Conservation (phyloP, 192 early-diverging fungal genomes). For the Linnemannia hyalina region DNA sequence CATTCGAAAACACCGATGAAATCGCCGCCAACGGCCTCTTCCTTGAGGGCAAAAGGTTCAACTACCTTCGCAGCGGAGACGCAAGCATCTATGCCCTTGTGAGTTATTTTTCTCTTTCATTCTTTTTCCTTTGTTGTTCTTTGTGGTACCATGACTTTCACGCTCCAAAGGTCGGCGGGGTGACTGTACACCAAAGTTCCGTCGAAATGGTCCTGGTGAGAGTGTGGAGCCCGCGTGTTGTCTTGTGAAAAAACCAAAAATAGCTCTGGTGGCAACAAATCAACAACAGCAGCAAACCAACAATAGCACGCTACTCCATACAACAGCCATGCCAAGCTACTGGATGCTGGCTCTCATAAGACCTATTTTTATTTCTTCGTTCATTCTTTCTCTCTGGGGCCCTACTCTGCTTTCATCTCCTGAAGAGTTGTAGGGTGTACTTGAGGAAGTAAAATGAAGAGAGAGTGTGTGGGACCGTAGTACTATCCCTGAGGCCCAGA, state of each 20-base stretch:
- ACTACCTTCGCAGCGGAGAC: constrained; percentile 76
- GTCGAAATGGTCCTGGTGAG: neutral
- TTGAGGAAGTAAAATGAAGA: neutral
- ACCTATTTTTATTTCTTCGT: neutral
- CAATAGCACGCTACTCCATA: neutral
- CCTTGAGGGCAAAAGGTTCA: constrained; percentile 79
- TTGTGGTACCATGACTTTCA: neutral
- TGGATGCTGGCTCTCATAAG: neutral
- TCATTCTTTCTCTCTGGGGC: neutral
- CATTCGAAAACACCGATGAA: constrained; percentile 71
- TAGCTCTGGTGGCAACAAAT: neutral
- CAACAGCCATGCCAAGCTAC: neutral
- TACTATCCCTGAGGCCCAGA: neutral
- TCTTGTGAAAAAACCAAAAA: neutral
- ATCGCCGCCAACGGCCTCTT: constrained; percentile 77
- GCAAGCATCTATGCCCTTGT: constrained; percentile 82
- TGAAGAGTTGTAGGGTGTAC: neutral
- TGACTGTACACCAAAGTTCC: neutral
- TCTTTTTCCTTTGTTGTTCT: neutral
- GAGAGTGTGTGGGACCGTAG: neutral
- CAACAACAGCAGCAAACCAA: neutral
- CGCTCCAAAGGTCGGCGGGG: neutral
- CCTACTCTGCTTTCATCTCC: neutral
- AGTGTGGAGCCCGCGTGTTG: neutral
- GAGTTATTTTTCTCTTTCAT: neutral